Evolutionary conservation across 2,329 filamentous ascomycete genomes (phyloP).

Genomic region (Ophiostoma fasciatum): DNA sequence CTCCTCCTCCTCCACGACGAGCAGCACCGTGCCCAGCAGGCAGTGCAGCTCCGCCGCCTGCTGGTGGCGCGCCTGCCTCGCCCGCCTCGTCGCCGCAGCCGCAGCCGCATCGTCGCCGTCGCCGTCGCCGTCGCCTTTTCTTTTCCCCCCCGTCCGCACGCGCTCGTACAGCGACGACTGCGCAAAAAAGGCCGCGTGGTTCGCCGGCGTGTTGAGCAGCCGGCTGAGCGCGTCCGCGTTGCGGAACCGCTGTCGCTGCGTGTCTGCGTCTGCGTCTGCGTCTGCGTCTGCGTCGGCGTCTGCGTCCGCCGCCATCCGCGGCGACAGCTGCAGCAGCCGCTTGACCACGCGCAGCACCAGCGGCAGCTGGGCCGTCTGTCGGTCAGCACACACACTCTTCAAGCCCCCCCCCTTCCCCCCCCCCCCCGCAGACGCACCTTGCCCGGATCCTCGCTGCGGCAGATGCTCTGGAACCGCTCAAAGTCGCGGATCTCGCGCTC

Average conservation of each 20-base stretch:
- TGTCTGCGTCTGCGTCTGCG: too few relatives aligned
- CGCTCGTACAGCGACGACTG: slow-evolving; percentile 48
- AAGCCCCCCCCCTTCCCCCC: too few relatives aligned
- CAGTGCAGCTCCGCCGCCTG: slow-evolving; percentile 56
- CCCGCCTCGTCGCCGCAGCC: slow-evolving; percentile 18
- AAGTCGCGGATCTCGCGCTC: slow-evolving; percentile 27
- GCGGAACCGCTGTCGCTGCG: too few relatives aligned
- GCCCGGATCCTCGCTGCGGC: slow-evolving; percentile 18
- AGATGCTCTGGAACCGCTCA: slow-evolving; percentile 29
- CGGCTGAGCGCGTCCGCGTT: slow-evolving; percentile 29
- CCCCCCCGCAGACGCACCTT: slow-evolving; percentile 22
- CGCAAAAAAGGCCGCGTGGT: slow-evolving; percentile 45
- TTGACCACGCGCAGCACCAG: slow-evolving; percentile 33
- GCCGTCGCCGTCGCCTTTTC: background rate
- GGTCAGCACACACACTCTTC: background rate
- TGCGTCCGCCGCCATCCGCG: slow-evolving; percentile 18
- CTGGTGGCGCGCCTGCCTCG: slow-evolving; percentile 32
- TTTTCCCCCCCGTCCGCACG: background rate
- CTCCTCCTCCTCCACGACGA: slow-evolving; percentile 13
- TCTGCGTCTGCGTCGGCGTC: too few relatives aligned
- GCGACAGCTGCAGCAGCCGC: slow-evolving; percentile 29
- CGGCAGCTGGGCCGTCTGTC: slow-evolving; percentile 27
- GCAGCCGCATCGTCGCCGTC: background rate
- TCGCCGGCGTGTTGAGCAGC: slow-evolving; percentile 31
- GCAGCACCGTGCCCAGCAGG: slow-evolving; percentile 48